Conservation (phyloP, 106 monocot species). For the Allium sativum region DNA sequence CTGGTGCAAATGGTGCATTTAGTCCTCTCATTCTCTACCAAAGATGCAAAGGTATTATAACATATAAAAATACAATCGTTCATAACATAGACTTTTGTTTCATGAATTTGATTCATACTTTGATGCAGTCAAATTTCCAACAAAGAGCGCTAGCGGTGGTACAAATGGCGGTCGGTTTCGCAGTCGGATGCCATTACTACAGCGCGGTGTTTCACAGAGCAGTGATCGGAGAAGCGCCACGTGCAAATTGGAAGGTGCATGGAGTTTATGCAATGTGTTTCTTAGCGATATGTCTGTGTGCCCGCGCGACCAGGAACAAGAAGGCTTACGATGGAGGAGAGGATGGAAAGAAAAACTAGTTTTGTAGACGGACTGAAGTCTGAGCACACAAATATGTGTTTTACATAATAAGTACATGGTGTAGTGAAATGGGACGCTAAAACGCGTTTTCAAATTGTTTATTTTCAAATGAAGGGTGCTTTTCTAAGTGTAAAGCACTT, state of each 20-base stretch:
- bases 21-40: constrained; percentile 24
- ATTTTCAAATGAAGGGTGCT: no score
- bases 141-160: constrained; percentile 18
- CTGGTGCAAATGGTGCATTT: constrained; percentile 38
- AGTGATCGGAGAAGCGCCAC: constrained; percentile 55
- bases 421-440: no score
- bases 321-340: constrained; percentile 41
- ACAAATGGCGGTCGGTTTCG: constrained; percentile 39
- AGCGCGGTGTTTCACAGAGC: constrained; percentile 78
- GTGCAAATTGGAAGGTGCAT: constrained; percentile 71
- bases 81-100: no score
- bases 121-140: no score
- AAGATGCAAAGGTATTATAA: constrained; percentile 1
- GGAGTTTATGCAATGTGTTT: constrained; percentile 67
- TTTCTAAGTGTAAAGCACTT: no score
- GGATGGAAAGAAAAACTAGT: constrained; percentile 63
- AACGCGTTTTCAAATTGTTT: no score
- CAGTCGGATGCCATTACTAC: constrained; percentile 84
- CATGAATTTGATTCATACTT: no score
- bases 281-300: constrained; percentile 44
- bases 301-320: constrained; percentile 52
- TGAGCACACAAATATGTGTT: no score
- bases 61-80: no score
- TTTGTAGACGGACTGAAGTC: no score
- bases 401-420: no score